These are phyloP conservation scores for Aspergillus pseudotamarii DNA, from an alignment of 2,329 filamentous ascomycete species.

Conservation along the genomic window DNA sequence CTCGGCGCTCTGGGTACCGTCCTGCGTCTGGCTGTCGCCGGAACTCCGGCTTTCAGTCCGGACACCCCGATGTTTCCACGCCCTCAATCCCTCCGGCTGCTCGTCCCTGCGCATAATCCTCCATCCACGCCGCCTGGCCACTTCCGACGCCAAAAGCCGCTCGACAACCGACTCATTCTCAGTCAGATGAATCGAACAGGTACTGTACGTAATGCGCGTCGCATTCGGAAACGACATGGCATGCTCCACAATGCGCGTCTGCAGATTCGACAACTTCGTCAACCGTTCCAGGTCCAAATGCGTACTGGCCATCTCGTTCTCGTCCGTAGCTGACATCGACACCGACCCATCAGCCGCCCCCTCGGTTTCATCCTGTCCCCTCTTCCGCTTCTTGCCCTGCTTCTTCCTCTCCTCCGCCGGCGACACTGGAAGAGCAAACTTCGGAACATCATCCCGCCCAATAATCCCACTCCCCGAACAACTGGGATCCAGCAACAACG, in stretches of 20 bases:
- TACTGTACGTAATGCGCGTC: conserved; percentile 82
- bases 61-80: conserved; percentile 72
- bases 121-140: conserved; percentile 74
- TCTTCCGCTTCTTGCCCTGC: conserved; percentile 49
- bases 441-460: conserved; percentile 77
- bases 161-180: conserved; percentile 89
- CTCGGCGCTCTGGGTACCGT: neutral
- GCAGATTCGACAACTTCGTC: conserved; percentile 75
- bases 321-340: conserved; percentile 27
- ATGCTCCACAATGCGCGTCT: conserved; percentile 78
- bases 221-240: conserved; percentile 80
- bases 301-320: conserved; percentile 37
- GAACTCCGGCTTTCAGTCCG: conserved; percentile 41
- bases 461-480: conserved; percentile 96
- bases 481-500: conserved; percentile 85
- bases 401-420: conserved; percentile 18
- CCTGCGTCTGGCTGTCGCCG: conserved; percentile 7
- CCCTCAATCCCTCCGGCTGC: conserved; percentile 74
- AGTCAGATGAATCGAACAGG: conserved; percentile 82
- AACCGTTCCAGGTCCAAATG: conserved; percentile 65
- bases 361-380: conserved; percentile 24
- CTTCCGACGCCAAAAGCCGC: conserved; percentile 66
- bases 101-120: conserved; percentile 69
- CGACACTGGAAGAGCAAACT: conserved; percentile 62
- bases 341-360: neutral